Evolutionary conservation across 768 basidiomycete species (phyloP).

Genomic region (Mrakia hoshinonis): DNA sequence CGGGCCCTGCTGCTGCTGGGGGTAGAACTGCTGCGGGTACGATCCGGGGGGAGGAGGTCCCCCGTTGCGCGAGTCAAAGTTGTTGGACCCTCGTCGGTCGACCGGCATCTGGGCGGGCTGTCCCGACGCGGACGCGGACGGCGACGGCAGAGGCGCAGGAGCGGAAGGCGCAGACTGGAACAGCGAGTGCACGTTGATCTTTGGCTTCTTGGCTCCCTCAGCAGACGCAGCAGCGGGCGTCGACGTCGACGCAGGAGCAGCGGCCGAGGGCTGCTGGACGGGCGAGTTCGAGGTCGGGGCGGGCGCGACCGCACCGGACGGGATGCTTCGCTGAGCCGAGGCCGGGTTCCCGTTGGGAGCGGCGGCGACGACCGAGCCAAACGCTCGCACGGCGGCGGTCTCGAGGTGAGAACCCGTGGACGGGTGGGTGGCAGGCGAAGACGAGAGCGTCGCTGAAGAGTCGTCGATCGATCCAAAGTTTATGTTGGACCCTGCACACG

Average conservation of each 20-base stretch:
- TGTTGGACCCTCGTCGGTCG: slow-evolving; percentile 27
- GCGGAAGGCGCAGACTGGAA: slow-evolving; percentile 38
- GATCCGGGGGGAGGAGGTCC: slow-evolving; percentile 14
- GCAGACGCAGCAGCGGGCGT: slow-evolving; percentile 14
- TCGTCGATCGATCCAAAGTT: slow-evolving; percentile 89
- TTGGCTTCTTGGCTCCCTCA: slow-evolving; percentile 32
- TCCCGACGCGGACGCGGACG: slow-evolving; percentile 26
- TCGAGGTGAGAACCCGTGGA: slow-evolving; percentile 46
- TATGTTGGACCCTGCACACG: slow-evolving; percentile 53
- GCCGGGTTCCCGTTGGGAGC: slow-evolving; percentile 24
- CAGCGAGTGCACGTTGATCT: slow-evolving; percentile 44
- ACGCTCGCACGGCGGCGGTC: slow-evolving; percentile 39
- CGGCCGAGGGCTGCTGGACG: background rate
- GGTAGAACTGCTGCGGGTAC: slow-evolving; percentile 17
- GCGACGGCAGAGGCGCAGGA: slow-evolving; percentile 17
- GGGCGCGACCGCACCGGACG: slow-evolving; percentile 41
- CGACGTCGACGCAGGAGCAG: slow-evolving; percentile 11
- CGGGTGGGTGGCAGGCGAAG: slow-evolving; percentile 65
- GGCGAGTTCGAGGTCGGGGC: slow-evolving; percentile 14
- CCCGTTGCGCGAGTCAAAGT: slow-evolving; percentile 13
- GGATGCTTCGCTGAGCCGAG: slow-evolving; percentile 11
- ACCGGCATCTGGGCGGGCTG: slow-evolving; percentile 24
- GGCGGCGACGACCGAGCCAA: slow-evolving; percentile 38
- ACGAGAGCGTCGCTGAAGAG: slow-evolving; percentile 63
- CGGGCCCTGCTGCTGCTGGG: slow-evolving; percentile 26